phyloP scores from a whole-genome alignment of 169 alveolate species.

The Cyclospora cayetanensis region DNA sequence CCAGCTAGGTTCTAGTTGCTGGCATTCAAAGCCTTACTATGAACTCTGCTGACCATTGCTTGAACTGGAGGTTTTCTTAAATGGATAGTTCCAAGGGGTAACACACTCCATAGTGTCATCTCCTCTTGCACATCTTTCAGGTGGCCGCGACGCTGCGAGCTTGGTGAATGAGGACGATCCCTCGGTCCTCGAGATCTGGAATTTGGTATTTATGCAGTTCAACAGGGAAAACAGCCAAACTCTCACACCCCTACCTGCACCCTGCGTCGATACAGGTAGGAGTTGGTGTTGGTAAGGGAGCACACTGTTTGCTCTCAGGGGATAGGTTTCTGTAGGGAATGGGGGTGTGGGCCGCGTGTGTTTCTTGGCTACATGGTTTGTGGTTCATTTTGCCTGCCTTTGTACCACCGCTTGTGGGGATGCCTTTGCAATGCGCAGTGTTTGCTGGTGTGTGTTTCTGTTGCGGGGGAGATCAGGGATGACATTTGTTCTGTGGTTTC shows the following conservation, averaged over 20 bases:
- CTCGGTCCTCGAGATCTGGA: slow-evolving; percentile 95
- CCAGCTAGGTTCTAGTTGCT: too few relatives aligned
- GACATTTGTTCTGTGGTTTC: too few relatives aligned
- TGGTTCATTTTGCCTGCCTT: neutral
- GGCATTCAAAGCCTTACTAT: too few relatives aligned
- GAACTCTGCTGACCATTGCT: too few relatives aligned
- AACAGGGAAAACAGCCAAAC: slow-evolving; percentile 88
- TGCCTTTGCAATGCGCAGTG: neutral
- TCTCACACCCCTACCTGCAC: slow-evolving; percentile 89
- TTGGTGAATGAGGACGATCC: slow-evolving; percentile 95
- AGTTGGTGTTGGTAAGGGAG: neutral
- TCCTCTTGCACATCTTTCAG: too few relatives aligned
- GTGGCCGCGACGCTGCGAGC: slow-evolving; percentile 91
- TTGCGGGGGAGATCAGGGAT: too few relatives aligned
- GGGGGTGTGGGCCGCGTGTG: too few relatives aligned
- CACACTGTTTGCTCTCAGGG: neutral
- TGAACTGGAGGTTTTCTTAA: too few relatives aligned
- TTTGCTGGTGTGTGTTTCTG: too few relatives aligned
- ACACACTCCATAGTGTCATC: too few relatives aligned
- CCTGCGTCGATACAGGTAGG: slow-evolving; percentile 94
- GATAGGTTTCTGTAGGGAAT: neutral
- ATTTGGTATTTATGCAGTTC: slow-evolving; percentile 95
- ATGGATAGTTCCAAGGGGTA: too few relatives aligned
- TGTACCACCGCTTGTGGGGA: neutral
- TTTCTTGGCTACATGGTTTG: neutral